Conservation (phyloP, 2,329 filamentous ascomycete species). For the Ceratocystis colombiana region DNA sequence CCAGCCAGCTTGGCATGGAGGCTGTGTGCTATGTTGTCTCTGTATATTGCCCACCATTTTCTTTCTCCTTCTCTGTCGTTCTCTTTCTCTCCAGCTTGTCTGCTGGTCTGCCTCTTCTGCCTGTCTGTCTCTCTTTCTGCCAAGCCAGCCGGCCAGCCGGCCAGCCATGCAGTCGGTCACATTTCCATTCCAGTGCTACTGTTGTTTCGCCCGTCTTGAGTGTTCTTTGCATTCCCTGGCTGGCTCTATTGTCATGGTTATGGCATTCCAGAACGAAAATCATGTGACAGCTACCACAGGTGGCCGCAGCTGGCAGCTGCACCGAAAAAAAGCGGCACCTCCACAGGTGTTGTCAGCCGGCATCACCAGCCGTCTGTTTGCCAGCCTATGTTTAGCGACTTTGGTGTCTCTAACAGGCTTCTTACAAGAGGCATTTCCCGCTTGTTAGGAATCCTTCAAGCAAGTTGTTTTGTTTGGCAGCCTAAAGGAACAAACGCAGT, state of each 20-base stretch:
- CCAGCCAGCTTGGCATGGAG: not conserved
- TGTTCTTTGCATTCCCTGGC: not conserved
- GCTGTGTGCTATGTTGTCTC: not conserved
- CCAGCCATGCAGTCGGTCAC: not conserved
- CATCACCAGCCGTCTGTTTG: too few species aligned
- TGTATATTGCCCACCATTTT: too few species aligned
- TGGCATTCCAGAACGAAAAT: not conserved
- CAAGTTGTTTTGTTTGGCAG: not conserved
- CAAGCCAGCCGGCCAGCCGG: too few species aligned
- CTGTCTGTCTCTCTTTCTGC: not conserved
- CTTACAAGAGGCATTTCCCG: constrained; percentile 4
- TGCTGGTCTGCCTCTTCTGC: not conserved
- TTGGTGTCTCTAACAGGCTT: not conserved
- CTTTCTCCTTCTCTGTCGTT: too few species aligned
- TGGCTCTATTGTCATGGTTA: not conserved
- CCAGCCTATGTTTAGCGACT: too few species aligned
- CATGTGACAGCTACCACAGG: not conserved
- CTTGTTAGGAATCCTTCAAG: not conserved
- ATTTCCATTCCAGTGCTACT: not conserved
- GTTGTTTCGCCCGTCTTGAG: not conserved
- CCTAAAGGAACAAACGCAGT: constrained; percentile 7
- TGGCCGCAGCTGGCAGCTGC: not conserved
- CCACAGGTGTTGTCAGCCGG: too few species aligned
- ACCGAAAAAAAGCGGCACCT: too few species aligned
- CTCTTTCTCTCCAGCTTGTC: not conserved